These are phyloP conservation scores for Fraxinus anomala DNA, from an alignment of 257 asterid species.

Conservation along the genomic window DNA sequence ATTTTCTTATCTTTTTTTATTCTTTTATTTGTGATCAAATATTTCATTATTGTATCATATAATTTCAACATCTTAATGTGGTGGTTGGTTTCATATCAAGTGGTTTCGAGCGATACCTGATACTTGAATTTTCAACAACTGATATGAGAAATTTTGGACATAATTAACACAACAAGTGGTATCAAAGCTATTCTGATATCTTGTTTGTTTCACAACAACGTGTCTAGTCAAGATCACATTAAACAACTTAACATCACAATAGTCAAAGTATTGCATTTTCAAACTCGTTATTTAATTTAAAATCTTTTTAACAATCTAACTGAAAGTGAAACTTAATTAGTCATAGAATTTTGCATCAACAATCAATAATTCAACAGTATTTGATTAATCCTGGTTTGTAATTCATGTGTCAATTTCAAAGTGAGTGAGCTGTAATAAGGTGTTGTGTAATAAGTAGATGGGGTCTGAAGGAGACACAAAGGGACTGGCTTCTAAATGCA, in stretches of 20 bases:
- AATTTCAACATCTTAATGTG: too few species aligned
- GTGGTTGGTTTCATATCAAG: too few species aligned
- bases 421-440: conserved; percentile 27
- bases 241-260: not conserved
- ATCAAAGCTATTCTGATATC: too few species aligned
- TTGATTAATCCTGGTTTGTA: not conserved
- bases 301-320: not conserved
- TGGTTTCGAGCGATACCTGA: too few species aligned
- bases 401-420: not conserved
- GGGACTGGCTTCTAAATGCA: conserved; percentile 38
- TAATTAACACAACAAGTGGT: too few species aligned
- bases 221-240: too few species aligned
- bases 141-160: too few species aligned
- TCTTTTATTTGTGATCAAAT: too few species aligned
- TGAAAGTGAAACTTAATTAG: conserved; percentile 8
- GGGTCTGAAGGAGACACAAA: conserved; percentile 45
- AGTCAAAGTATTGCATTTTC: not conserved
- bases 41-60: too few species aligned
- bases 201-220: too few species aligned
- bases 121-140: too few species aligned
- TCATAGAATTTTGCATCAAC: not conserved
- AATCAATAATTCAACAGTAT: not conserved
- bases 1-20: too few species aligned
- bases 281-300: conserved; percentile 12
- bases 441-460: conserved; percentile 39